Base-by-base conservation (phyloP, 202 grass and related monocot genomes). In the Digitaria exilis region DNA sequence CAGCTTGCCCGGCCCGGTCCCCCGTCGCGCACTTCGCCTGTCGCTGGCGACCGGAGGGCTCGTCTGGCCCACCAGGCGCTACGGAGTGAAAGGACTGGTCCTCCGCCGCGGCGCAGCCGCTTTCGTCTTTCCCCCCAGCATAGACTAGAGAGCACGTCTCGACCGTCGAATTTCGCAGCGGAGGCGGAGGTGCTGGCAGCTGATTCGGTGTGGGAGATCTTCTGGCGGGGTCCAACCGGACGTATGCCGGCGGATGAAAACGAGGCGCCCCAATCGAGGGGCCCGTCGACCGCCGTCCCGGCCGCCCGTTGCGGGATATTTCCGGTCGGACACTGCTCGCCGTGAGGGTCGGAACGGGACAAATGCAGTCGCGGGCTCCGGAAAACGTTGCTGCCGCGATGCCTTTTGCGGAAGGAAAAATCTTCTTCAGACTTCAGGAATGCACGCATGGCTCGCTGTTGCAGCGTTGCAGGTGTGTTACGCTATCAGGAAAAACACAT, bases 251-350 rank as follows among this genome's bases (percentile, higher is more conserved):
- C 43, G 32, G 82, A 85, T 41, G 71, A 77, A 45, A 35, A 70
- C 77, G 42, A 52, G 41, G 81, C 52, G 81, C 60, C 51, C 81
- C n/a, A n/a, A 74, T 88, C 60, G 51, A 61, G 69, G 4, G 1
- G 62, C 42, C 22, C 11, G n/a, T 16, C n/a, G 7, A 14, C 8
- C 7, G 61, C 63, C 24, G 32, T 82, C 73, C 7, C 19, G 25
- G 58, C 78, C 78, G 83, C 68, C 66, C 79, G 79, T 78, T 18
- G 72, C 21, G 48, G 64, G 87, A 86, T 86, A 86, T 82, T 89
- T 89, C 60, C 29, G 70, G 70, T 60, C 46, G 50, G 82, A 35
- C 26, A 74, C 58, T 46, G 32, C 9, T 2, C 29, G 64, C 15
- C 10, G 25, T 22, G 46, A 18, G 30, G 1, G 24, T 24, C 29